Base-by-base conservation (phyloP, 352 stramenopile genomes). In the Lagenidium sp. region DNA sequence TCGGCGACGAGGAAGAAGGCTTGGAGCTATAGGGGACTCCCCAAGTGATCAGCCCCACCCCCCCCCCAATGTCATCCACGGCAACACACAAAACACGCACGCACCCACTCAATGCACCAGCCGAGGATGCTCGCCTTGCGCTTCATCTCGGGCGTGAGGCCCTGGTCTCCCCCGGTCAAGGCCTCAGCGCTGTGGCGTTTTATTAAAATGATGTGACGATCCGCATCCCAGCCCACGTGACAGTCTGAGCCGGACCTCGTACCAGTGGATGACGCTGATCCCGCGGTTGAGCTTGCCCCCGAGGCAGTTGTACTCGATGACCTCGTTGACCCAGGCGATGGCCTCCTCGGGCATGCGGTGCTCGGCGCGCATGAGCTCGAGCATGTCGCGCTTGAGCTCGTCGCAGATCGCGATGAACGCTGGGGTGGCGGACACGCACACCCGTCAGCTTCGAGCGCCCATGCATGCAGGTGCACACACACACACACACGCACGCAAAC, bases 1-100 rank as follows among this genome's bases (percentile, higher is more conserved):
- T 99, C 97, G 0, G 95, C 95, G 4, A 99, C 91, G 10, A 99
- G 66, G 60, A 99, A 98, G 51, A 97, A 99, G n/a, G 96, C 96
- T 82, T 99, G 96, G 12, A 99, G 71, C 77, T 87, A 41, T 10
- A 12, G 18, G n/a, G n/a, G n/a, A n/a, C n/a, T n/a, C n/a, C n/a
- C n/a, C n/a, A n/a, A n/a, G n/a, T n/a, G n/a, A n/a, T n/a, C n/a
- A n/a, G n/a, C n/a, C n/a, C n/a, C n/a, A n/a, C n/a, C n/a, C n/a
- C n/a, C n/a, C n/a, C n/a, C n/a, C n/a, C n/a, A n/a, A n/a, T n/a
- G n/a, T n/a, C n/a, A n/a, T n/a, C n/a, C n/a, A n/a, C n/a, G n/a
- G n/a, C n/a, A n/a, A n/a, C n/a, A n/a, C n/a, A n/a, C n/a, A n/a
- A 64, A 15, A 26, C 19, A 23, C 30, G 6, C 2, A 56, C 68